These are phyloP conservation scores for Polytrichum commune DNA, from an alignment of 225 moss, liverwort and hornwort genomes.

Conservation along the genomic window DNA sequence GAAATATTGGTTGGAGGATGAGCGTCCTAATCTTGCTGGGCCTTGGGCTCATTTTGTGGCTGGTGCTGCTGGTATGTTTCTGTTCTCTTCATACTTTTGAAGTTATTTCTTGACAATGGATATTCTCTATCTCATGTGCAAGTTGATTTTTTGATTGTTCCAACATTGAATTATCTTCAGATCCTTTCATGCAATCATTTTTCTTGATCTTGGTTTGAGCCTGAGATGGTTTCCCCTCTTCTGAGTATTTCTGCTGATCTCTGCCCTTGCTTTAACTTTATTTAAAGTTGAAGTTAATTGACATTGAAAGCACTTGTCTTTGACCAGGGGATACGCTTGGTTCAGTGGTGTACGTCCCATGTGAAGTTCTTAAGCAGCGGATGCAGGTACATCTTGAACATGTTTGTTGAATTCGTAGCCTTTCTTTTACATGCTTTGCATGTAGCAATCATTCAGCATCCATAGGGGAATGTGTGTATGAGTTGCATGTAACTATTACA, in stretches of 20 bases:
- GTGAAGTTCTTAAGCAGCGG: slow-evolving; percentile 76
- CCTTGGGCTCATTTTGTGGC: slow-evolving; percentile 74
- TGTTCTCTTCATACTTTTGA: background rate
- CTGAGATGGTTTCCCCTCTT: background rate
- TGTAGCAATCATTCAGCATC: too few relatives aligned
- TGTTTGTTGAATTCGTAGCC: too few relatives aligned
- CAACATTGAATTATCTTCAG: too few relatives aligned
- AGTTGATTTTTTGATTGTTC: too few relatives aligned
- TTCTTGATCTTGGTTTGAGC: background rate
- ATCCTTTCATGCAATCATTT: too few relatives aligned
- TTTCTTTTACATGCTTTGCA: too few relatives aligned
- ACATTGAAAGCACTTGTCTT: background rate
- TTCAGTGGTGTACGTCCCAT: slow-evolving; percentile 69
- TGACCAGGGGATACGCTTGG: slow-evolving; percentile 63
- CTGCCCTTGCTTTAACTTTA: background rate
- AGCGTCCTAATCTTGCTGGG: slow-evolving; percentile 51
- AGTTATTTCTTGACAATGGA: background rate
- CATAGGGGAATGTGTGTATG: too few relatives aligned
- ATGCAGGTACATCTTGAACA: slow-evolving; percentile 53
- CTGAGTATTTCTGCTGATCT: slow-evolving; percentile 4
- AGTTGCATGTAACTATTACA: too few relatives aligned
- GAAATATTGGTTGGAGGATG: slow-evolving; percentile 65
- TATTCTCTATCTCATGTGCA: background rate
- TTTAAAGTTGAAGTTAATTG: too few relatives aligned
- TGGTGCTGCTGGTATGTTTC: slow-evolving; percentile 52